These are phyloP conservation scores for Harringtonia aguacate DNA, from an alignment of 2,329 filamentous ascomycete species.

Conservation along the genomic window DNA sequence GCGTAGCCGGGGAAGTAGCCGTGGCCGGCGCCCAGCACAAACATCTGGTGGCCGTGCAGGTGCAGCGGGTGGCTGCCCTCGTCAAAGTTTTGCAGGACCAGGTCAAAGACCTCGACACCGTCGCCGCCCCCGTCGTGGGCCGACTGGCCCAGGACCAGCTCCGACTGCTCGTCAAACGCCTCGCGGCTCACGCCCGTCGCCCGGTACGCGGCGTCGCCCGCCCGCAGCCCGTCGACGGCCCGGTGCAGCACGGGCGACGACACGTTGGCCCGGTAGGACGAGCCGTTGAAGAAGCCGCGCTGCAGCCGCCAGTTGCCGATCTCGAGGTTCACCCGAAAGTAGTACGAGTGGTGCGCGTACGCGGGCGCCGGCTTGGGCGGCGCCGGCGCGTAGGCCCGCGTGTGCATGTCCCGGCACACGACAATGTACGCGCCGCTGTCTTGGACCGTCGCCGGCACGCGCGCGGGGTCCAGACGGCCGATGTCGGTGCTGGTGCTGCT, in stretches of 20 bases:
- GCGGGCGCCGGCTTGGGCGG: conserved; percentile 29
- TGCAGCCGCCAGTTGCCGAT: conserved; percentile 48
- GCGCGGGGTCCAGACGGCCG: neutral
- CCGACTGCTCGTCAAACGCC: conserved; percentile 27
- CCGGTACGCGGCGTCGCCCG: conserved; percentile 33
- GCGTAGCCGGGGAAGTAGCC: conserved; percentile 40
- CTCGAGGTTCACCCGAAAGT: conserved; percentile 46
- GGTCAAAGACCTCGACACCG: conserved; percentile 52
- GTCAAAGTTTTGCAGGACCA: conserved; percentile 39
- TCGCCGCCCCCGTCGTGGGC: conserved; percentile 27
- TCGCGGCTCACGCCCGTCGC: conserved; percentile 41
- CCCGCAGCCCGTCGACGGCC: conserved; percentile 30
- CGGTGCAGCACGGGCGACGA: conserved; percentile 38
- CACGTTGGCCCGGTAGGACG: conserved; percentile 39
- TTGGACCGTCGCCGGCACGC: conserved; percentile 21
- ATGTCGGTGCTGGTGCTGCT: no score
- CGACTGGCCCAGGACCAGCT: conserved; percentile 48
- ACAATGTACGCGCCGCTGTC: conserved; percentile 23
- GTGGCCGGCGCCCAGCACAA: conserved; percentile 49
- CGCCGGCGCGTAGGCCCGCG: conserved; percentile 31
- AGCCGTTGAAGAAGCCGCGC: conserved; percentile 47
- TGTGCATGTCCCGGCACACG: conserved; percentile 40
- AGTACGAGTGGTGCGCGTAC: conserved; percentile 39
- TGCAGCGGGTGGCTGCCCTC: conserved; percentile 16
- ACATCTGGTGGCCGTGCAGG: conserved; percentile 28